Evolutionary conservation across 2,329 filamentous ascomycete genomes (phyloP), one percentile per base, ranked within the genome.

Genomic region (Aphanoascus verrucosus): DNA sequence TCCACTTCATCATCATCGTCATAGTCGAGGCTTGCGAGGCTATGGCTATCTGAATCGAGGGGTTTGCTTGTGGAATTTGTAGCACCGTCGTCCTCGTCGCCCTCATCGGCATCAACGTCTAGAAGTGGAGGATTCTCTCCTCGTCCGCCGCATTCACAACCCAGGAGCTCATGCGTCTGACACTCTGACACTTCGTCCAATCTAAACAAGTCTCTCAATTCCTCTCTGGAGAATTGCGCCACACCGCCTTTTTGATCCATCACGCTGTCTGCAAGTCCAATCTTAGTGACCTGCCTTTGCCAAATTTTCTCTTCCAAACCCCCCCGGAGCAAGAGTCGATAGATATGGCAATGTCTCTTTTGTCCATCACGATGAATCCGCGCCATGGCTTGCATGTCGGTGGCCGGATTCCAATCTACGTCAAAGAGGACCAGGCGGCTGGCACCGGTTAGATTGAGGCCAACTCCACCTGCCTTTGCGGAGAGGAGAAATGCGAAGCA

Each of bases 351-450:
- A 2, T 78, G 79, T 9, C 74, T 69, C 64, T 82, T 84, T 63
- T 88, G 84, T 0, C 84, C 84, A 60, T 86, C 83, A 47, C 84
- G 77, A 63, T 87, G 83, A 45, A 87, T 84, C 12, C 84, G 80
- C 11, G 83, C 84, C 82, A 87, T 86, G 6, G 84, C 84, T 64
- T 88, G 84, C 17, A 84, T 70, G 61, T 88, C 84, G 0, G 81
- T 85, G 0, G 83, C 82, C 1, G 84, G 84, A 61, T 88, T 88
- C 84, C 84, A 88, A 67, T 87, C 84, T 7, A 85, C 78, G 60
- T 88, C 84, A 60, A 85, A 87, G 1, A 88, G 77, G 4, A 87
- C 72, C 1, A 88, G 76, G 19, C 84, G 77, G 32, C 81, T 84
- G 4, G 83, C 84, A 8, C 84, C 84, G 48, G 84, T 82, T 3